Base-by-base conservation (phyloP, 352 stramenopile genomes). In the Discostella stelligera region DNA sequence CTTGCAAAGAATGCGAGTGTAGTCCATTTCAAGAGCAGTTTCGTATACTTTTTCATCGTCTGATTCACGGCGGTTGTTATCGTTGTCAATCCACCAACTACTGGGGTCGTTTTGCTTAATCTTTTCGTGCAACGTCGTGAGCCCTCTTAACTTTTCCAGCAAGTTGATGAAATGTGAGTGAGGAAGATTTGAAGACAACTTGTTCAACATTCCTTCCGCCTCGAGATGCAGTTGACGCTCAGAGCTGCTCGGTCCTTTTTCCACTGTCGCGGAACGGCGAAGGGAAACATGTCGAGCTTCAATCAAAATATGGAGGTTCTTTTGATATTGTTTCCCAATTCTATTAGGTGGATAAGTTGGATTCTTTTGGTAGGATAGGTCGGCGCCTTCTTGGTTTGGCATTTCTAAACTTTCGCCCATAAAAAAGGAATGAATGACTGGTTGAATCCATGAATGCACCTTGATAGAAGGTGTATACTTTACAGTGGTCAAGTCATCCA, bases 161-260 rank as follows among this genome's bases (percentile, higher is more conserved):
- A 84, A 25, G 46, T 84, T 84, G 20, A 70, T 60, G 60, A 81
- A 81, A 48, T 77, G 71, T 30, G 72, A 50, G 20, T 48, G 60
- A 37, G 77, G 77, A 49, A 84, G 67, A 32, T 49, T 44, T 32
- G 62, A 30, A 20, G 70, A 46, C 13, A 84, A 25, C 1, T 74
- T 46, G 32, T 80, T 61, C 49, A 81, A 37, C 41, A 81, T 14
- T 18, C 37, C 20, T 59, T 81, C 71, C 5, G 56, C 66, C 25
- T 84, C 77, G 10, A 30, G n/a, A 11, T 59, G 44, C 1, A 74
- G 48, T 66, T 77, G 60, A 49, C 23, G 39, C 8, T 71, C n/a
- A 27, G 18, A 46, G 50, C 71, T 78, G 27, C 39, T 25, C 27
- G 23, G 1, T 63, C 30, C 67, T 52, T 2, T 9, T 20, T 53